Evolutionary conservation across 345 rosid genomes (phyloP), one percentile per base, ranked within the genome.

Genomic region (Boechera retrofracta): DNA sequence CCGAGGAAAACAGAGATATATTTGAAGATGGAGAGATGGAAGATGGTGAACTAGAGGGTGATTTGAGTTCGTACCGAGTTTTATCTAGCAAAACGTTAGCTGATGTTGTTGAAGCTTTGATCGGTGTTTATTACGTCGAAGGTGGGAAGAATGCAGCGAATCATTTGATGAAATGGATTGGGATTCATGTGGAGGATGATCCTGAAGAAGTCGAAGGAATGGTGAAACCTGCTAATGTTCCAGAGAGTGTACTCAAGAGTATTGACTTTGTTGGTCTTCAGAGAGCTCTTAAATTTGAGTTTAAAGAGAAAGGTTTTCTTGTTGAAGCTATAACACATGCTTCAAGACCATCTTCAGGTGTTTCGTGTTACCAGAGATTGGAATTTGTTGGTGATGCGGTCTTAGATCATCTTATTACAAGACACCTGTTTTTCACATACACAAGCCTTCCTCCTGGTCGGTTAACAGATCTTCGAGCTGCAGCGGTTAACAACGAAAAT

Each of bases 361-460:
- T 95, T 31, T 88, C 99, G 1, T 91, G 99, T 71, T 95, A 95
- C 82, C 98, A 95, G 84, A 89, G 97, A 49, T 72, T 95, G 77
- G 99, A 95, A 64, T 95, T 95, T 83, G 96, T 95, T 77, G 99
- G 99, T 49, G 98, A 95, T 84, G 99, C 99, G 3, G 97, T 95
- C 71, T 76, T 95, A 69, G 99, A 95, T 85, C 99, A 92, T 81
- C 97, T 95, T 38, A 95, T 95, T 36, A 95, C 98, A 2, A 85
- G 64, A 84, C 97, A 92, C 73, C 79, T 95, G 81, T 95, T 95
- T 83, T 95, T 95, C 86, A 88, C 94, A 0, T 91, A 95, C 71
- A 88, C 96, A 12, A 80, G 89, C 81, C 90, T 95, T 52, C 97
- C 99, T 31, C 99, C 99, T 28, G 99, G 99, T 44, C 89, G 98